Evolutionary conservation across 345 rosid genomes (phyloP).

Genomic region (Nasturtium officinale): DNA sequence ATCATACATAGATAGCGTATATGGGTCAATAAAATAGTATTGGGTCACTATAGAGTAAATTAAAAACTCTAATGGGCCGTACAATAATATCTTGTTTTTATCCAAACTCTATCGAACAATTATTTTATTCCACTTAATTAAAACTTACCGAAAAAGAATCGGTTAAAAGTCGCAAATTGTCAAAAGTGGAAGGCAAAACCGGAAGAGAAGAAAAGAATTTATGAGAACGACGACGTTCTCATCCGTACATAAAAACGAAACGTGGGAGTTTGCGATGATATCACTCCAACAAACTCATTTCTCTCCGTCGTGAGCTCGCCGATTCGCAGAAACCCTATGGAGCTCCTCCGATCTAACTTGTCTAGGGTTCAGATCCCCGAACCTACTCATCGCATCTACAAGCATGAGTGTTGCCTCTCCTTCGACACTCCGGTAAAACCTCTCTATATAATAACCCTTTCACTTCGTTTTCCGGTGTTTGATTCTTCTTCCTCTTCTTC

Average conservation of each 20-base stretch:
- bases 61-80: conserved; percentile 21
- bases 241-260: not conserved
- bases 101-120: not conserved
- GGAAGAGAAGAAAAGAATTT: conserved; percentile 29
- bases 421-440: conserved; percentile 83
- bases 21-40: conserved; percentile 1
- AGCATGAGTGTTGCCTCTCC: conserved; percentile 95
- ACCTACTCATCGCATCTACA: conserved; percentile 96
- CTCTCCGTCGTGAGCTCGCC: conserved; percentile 26
- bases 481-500: not conserved
- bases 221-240: conserved; percentile 38
- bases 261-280: conserved; percentile 9
- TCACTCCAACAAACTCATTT: not conserved
- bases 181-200: conserved; percentile 32
- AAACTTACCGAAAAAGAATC: not conserved
- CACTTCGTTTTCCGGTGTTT: conserved; percentile 6
- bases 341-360: conserved; percentile 87
- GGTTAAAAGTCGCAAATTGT: not conserved
- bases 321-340: conserved; percentile 53
- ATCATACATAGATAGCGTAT: too few relatives aligned
- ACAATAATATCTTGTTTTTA: not conserved
- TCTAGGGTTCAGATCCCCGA: conserved; percentile 99
- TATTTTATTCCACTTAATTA: too few relatives aligned
- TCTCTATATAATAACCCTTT: not conserved
- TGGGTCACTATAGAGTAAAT: conserved; percentile 4